A percentile compares a stretch with the other conserved stretches of the same genome.
These are phyloP conservation scores for Aspergillus tamarii DNA, from an alignment of 2,329 filamentous ascomycete genomes.

Conservation along the genomic window DNA sequence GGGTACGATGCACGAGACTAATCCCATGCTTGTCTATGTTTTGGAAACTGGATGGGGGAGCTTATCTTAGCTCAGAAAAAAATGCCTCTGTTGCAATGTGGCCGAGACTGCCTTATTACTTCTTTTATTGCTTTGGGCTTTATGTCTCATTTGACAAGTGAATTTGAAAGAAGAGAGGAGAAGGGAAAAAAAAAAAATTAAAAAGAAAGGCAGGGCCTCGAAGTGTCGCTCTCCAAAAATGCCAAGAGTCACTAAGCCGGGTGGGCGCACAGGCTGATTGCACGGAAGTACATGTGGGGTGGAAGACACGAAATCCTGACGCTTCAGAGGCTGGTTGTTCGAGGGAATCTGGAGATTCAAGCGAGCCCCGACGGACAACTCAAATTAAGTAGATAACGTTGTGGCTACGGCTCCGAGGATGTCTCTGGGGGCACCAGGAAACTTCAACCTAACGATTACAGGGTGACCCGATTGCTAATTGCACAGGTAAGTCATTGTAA, in stretches of 20 bases:
- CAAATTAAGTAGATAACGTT: not conserved
- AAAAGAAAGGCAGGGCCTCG: conserved; percentile 9
- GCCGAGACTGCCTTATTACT: conserved; percentile 19
- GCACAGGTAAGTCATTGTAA: not conserved
- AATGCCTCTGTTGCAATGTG: conserved; percentile 19
- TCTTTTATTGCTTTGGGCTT: not conserved
- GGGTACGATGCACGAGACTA: conserved; percentile 20
- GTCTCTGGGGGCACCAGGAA: not conserved
- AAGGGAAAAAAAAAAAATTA: not conserved
- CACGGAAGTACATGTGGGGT: conserved; percentile 19
- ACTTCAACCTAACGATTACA: not conserved
- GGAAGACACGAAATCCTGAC: conserved; percentile 13
- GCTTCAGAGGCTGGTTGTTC: conserved; percentile 11
- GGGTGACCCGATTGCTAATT: not conserved
- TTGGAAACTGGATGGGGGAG: conserved; percentile 10
- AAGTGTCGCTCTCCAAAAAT: conserved; percentile 11
- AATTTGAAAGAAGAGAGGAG: not conserved
- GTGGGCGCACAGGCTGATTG: conserved; percentile 20
- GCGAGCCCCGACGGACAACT: not conserved
- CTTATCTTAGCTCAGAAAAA: not conserved
- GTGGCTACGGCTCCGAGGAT: conserved; percentile 14
- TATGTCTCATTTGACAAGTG: not conserved
- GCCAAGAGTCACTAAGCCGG: conserved; percentile 23
- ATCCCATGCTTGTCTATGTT: conserved; percentile 13
- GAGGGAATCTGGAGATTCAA: conserved; percentile 7